These are phyloP conservation scores for Camellia lanceoleosa DNA, from an alignment of 148 eudicot species.

Conservation along the genomic window DNA sequence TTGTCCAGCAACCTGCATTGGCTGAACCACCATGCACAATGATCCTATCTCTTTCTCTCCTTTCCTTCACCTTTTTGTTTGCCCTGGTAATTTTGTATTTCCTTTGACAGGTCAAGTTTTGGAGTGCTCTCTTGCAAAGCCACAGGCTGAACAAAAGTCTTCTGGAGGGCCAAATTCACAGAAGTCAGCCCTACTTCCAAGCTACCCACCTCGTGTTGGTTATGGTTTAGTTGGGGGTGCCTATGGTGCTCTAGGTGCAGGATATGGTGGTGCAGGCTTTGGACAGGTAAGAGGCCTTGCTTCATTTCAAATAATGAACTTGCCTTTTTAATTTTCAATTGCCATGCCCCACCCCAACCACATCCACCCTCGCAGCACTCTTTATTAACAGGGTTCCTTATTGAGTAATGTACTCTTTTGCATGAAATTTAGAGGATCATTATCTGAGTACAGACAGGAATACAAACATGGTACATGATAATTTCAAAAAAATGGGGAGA, in stretches of 20 bases:
- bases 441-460: no score
- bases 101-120: slow-evolving; percentile 57
- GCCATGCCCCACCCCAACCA: no score
- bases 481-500: no score
- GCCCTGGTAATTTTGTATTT: not conserved
- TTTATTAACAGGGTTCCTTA: not conserved
- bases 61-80: not conserved
- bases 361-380: not conserved
- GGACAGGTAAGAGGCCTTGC: slow-evolving; percentile 48
- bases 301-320: not conserved
- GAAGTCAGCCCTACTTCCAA: slow-evolving; percentile 58
- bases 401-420: not conserved
- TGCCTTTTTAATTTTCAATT: not conserved
- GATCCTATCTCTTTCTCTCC: not conserved
- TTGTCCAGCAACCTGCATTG: not conserved
- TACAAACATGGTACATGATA: no score
- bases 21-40: not conserved
- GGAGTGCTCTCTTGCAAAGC: slow-evolving; percentile 96
- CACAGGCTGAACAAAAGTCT: slow-evolving; percentile 81
- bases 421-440: not conserved
- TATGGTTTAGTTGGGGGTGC: slow-evolving; percentile 72
- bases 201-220: slow-evolving; percentile 67
- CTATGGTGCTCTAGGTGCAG: slow-evolving; percentile 67
- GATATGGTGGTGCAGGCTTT: slow-evolving; percentile 62
- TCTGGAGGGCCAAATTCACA: slow-evolving; percentile 57